Conservation (phyloP, 2,329 filamentous ascomycete genomes). For the Hypocreales sp. region DNA sequence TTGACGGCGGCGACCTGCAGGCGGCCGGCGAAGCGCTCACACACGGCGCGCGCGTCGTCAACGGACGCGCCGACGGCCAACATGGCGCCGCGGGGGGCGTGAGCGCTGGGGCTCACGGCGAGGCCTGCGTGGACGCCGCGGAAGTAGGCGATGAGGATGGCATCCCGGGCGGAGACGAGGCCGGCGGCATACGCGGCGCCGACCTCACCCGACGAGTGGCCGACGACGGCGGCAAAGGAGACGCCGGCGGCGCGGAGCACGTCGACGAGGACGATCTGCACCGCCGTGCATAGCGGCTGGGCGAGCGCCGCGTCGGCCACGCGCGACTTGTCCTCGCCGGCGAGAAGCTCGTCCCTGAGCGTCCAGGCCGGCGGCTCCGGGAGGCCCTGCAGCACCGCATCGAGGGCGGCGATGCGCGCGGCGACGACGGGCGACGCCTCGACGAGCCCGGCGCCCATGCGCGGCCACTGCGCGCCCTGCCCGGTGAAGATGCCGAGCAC, state of each 20-base stretch:
- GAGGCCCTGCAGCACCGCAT: background rate
- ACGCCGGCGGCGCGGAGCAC: conserved; percentile 14
- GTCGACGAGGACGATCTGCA: conserved; percentile 13
- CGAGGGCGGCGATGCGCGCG: background rate
- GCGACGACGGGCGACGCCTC: conserved; percentile 1
- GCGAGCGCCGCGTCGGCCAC: conserved; percentile 10
- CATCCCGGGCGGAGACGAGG: conserved; percentile 13
- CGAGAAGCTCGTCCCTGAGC: background rate
- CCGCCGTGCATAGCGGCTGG: conserved; percentile 13
- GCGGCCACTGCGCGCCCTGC: conserved; percentile 15
- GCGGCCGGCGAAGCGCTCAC: conserved; percentile 6
- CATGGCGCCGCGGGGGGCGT: conserved; percentile 2
- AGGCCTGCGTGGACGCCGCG: conserved; percentile 1
- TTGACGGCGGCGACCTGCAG: conserved; percentile 12
- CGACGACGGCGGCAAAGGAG: conserved; percentile 19
- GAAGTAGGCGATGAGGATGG: conserved; percentile 3
- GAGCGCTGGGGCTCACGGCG: background rate
- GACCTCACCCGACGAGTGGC: conserved; percentile 35
- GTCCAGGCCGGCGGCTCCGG: conserved; percentile 10
- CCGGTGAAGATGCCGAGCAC: conserved; percentile 12
- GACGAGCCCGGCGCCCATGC: conserved; percentile 9
- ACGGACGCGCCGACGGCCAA: conserved; percentile 9
- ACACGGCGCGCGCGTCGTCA: conserved; percentile 5
- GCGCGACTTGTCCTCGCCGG: conserved; percentile 1
- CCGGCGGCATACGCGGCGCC: conserved; percentile 32